Evolutionary conservation across 495 filamentous ascomycete genomes (phyloP), one percentile per base, ranked within the genome.

Genomic region (Clavariopsis aquatica): DNA sequence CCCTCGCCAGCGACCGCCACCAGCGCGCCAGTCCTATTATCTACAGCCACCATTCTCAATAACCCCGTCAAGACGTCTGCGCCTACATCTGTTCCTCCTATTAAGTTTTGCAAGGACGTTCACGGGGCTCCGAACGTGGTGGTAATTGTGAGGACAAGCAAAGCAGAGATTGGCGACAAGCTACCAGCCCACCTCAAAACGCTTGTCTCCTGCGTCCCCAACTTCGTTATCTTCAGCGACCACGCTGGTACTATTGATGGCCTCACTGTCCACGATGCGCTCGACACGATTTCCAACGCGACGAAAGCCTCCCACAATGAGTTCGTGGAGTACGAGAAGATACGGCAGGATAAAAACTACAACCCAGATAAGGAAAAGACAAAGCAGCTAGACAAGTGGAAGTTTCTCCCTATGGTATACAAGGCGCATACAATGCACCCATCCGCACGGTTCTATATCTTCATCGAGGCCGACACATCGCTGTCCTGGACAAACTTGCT

Each of bases 401-500:
- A 85, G 71, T 82, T 82, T 64, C 66, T 85, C 15, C 82, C 82
- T 15, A 84, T 85, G 81, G 74, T 81, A 2, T 76, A 80, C 59
- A 74, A 79, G 61, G 76, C 82, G 1, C 75, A 80, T 46, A 64
- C 64, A 9, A 58, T 67, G 55, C 55, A 77, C 34, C 79, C 80
- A 17, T 72, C 80, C 49, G 81, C 81, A 20, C 82, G 87, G 60
- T 90, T 85, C 84, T 90, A 85, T 68, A 69, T 89, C 49, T 87
- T 89, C 69, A 83, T 89, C 73, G 87, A 89, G 56, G 85, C 85
- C 8, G 87, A 89, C 72, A 87, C 86, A 4, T 87, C 86, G 66
- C 75, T 87, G 52, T 79, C 86, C 10, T 89, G 85, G 85, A 74
- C 81, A 23, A 89, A 83, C 47, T 66, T 87, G 46, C 73, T 85